phyloP scores from a whole-genome alignment of 352 stramenopile genomes.

The Thraustotheca clavata region DNA sequence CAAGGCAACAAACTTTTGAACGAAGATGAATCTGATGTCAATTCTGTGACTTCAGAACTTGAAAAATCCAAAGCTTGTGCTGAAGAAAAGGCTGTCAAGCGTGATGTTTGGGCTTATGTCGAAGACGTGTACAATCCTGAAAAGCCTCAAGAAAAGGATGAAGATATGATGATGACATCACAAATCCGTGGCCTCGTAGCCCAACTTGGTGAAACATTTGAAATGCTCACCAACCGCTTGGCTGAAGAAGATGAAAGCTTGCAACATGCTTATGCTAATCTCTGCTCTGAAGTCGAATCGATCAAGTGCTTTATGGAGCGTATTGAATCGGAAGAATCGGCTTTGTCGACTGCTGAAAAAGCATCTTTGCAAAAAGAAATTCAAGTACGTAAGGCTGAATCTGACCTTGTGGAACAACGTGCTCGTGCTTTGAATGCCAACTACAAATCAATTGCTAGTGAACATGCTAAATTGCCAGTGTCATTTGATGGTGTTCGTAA shows the following conservation, averaged over 20 bases:
- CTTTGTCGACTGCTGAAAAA: constrained; percentile 75
- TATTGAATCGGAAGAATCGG: constrained; percentile 83
- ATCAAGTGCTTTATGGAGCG: constrained; percentile 86
- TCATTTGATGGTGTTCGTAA: constrained; percentile 77
- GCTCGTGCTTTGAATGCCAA: constrained; percentile 70
- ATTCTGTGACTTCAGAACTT: constrained; percentile 57
- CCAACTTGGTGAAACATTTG: constrained; percentile 78
- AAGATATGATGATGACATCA: constrained; percentile 89
- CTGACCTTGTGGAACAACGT: constrained; percentile 77
- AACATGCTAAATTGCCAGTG: constrained; percentile 78
- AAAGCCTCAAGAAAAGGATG: constrained; percentile 82
- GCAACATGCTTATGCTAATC: constrained; percentile 70
- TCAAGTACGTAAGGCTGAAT: constrained; percentile 69
- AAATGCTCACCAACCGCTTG: constrained; percentile 83
- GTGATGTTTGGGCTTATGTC: constrained; percentile 73
- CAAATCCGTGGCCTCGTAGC: constrained; percentile 80
- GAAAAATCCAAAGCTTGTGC: constrained; percentile 43
- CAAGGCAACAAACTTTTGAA: constrained; percentile 73
- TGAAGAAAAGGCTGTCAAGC: constrained; percentile 79
- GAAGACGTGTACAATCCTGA: constrained; percentile 76
- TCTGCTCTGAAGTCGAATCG: constrained; percentile 78
- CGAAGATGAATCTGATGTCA: constrained; percentile 74
- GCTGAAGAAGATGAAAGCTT: constrained; percentile 79
- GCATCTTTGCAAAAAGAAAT: constrained; percentile 74
- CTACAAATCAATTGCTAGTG: constrained; percentile 84